Conservation (phyloP, 192 early-diverging fungal genomes). For the Chytriomyces confervae region DNA sequence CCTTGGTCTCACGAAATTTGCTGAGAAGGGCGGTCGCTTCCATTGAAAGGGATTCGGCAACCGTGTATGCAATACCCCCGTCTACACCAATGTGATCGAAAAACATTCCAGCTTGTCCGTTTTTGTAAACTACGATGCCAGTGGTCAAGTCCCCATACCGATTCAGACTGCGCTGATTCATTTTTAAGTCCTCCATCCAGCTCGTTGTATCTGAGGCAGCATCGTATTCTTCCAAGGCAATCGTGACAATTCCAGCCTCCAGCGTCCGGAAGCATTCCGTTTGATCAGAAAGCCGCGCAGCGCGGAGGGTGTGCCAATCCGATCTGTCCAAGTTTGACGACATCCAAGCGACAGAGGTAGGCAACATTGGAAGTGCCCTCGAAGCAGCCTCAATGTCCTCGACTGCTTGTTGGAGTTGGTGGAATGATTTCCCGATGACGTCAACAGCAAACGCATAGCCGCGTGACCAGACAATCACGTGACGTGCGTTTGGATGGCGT, state of each 20-base stretch:
- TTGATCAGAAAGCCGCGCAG: background rate
- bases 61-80: background rate
- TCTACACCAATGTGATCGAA: conserved; percentile 2
- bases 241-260: background rate
- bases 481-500: background rate
- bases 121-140: background rate
- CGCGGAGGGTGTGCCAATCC: background rate
- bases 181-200: background rate
- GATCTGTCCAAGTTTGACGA: background rate
- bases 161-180: background rate
- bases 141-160: background rate
- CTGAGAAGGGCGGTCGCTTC: too few species aligned
- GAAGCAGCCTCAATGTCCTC: background rate
- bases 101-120: background rate
- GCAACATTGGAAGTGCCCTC: background rate
- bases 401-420: background rate
- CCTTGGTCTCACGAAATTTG: too few species aligned
- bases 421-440: background rate
- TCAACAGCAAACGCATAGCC: background rate
- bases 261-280: background rate
- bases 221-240: background rate
- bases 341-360: background rate
- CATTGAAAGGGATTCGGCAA: background rate
- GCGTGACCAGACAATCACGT: background rate
- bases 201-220: background rate